Percentiles rank a stretch among this genome's conserved stretches.
These are phyloP conservation scores for Blastobotrys capitulatus DNA, from an alignment of 1,139 yeast genomes.

Conservation along the genomic window DNA sequence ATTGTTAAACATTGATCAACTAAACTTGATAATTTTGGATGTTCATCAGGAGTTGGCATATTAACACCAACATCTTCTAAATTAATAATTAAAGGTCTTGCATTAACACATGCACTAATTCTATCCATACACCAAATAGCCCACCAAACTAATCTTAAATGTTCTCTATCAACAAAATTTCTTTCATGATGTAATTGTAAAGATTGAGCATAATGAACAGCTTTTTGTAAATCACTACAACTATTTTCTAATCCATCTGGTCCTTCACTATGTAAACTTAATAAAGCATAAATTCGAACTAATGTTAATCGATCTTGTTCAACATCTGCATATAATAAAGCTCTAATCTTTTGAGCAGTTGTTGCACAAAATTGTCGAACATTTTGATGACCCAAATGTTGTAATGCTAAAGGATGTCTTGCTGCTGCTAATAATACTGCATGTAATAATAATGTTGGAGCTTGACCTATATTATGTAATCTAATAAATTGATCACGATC, in stretches of 20 bases:
- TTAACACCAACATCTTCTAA: conserved; percentile 38
- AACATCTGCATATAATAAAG: conserved; percentile 40
- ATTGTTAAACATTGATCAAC: conserved; percentile 32
- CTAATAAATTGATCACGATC: conserved; percentile 35
- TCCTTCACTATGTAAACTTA: conserved; percentile 32
- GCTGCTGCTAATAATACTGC: conserved; percentile 39
- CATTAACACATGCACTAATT: conserved; percentile 37
- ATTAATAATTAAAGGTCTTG: conserved; percentile 36
- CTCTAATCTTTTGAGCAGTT: conserved; percentile 37
- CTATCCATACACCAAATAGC: conserved; percentile 39
- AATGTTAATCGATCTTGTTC: conserved; percentile 39
- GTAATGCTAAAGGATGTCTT: conserved; percentile 35
- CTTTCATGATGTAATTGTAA: conserved; percentile 38
- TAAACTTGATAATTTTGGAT: conserved; percentile 28
- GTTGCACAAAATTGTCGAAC: conserved; percentile 33
- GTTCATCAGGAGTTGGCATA: conserved; percentile 26
- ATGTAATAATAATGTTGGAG: conserved; percentile 38
- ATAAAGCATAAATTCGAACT: conserved; percentile 34
- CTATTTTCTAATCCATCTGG: conserved; percentile 40
- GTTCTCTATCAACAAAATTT: conserved; percentile 31
- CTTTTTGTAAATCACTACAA: conserved; percentile 37
- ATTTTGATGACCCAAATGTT: conserved; percentile 30
- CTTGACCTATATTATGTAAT: conserved; percentile 33
- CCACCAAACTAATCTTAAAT: conserved; percentile 38
- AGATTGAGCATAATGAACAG: conserved; percentile 37